Evolutionary conservation across 345 rosid genomes (phyloP).

Genomic region (Eucalyptus regnans): DNA sequence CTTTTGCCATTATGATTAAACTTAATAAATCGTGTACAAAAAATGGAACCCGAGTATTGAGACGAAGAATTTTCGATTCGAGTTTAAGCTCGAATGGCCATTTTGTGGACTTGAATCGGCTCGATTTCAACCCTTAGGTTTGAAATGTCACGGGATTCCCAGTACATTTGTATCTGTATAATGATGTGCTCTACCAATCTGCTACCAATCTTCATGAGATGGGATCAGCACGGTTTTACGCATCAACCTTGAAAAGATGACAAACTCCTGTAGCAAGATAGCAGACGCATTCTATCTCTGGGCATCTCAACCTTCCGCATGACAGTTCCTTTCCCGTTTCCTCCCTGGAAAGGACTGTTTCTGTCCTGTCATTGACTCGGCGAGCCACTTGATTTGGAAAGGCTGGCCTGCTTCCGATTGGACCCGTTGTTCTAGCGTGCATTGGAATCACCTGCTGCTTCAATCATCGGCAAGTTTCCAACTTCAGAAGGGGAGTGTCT

Average conservation of each 20-base stretch:
- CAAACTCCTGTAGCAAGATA: neutral
- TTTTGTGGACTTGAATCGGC: neutral
- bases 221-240: neutral
- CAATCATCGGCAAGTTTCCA: neutral
- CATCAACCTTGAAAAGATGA: neutral
- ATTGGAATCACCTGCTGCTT: neutral
- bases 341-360: neutral
- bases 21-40: neutral
- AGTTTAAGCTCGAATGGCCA: neutral
- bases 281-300: neutral
- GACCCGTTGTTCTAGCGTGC: neutral
- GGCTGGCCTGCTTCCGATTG: neutral
- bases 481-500: neutral
- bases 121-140: neutral
- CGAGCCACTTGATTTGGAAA: neutral
- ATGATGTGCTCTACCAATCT: neutral
- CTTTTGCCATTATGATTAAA: neutral
- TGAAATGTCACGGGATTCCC: neutral
- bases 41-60: neutral
- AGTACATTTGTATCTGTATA: neutral
- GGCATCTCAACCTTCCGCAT: neutral
- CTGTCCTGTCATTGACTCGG: neutral
- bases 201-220: neutral
- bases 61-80: neutral
- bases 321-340: neutral